Evolutionary conservation across 495 filamentous ascomycete genomes (phyloP), one percentile per base, ranked within the genome.

Genomic region (Tirmania nivea): DNA sequence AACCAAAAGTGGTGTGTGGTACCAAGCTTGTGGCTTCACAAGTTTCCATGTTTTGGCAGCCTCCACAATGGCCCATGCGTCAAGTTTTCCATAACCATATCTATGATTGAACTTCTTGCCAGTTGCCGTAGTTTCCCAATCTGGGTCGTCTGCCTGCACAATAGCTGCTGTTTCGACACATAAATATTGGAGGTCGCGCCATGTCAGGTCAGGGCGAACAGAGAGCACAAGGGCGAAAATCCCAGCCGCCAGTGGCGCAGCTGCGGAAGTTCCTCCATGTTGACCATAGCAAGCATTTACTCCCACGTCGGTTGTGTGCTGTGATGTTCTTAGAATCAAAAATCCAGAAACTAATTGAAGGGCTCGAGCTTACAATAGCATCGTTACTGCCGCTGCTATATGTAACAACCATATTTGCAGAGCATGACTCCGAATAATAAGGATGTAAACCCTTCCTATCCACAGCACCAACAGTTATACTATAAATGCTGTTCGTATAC

Each of bases 401-500:
- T 4, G 90, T 89, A 14, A 97, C 90, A 19, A 94, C 86, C 54
- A 97, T 71, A 63, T 93, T 84, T 9, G 90, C 90, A 0, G 89
- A 94, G 70, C 90, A 97, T 53, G 84, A 78, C 68, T 97, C 90
- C 2, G 89, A 94, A 66, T 97, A 97, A 58, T 82, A 84, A 1
- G 88, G 86, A 64, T 96, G 89, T 6, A 72, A 66, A 12, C 87
- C 87, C 60, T 83, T 78, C 49, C 84, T 70, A 64, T 94, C 89
- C 61, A 97, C 81, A 34, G 89, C 90, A 17, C 92, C 90, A 34
- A 96, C 87, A 1, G 88, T 94, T 60, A 97, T 86, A 63, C 85
- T 94, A 73, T 96, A 97, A 54, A 97, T 97, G 63, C 86, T 94
- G 69, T 97, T 97, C 58, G 92, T 96, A 66, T 97, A 97, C 10